Evolutionary conservation across 306 rosid species (phyloP).

Genomic region (Ammopiptanthus mongolicus): DNA sequence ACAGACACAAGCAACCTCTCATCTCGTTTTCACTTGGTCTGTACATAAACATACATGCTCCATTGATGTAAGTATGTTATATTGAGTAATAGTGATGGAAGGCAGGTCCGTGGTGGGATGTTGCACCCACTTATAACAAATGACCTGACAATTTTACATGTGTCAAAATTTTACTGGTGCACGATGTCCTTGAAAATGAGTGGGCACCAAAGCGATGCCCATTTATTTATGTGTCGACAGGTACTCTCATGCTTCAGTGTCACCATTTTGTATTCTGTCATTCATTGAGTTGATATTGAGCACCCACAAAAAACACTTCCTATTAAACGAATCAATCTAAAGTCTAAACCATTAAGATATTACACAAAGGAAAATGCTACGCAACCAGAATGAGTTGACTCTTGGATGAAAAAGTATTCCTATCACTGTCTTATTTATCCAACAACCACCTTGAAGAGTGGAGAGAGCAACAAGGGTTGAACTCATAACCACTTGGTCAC

Average conservation of each 20-base stretch:
- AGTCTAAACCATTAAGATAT: neutral
- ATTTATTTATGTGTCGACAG: neutral
- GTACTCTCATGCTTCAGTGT: neutral
- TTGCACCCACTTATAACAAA: conserved; percentile 26
- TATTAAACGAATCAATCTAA: neutral
- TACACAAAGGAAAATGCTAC: neutral
- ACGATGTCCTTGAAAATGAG: too few relatives aligned
- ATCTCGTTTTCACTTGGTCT: too few relatives aligned
- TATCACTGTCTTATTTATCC: neutral
- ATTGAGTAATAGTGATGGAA: neutral
- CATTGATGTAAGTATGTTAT: too few relatives aligned
- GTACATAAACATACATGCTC: too few relatives aligned
- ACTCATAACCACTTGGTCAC: neutral
- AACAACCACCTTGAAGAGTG: neutral
- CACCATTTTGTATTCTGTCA: neutral
- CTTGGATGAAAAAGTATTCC: neutral
- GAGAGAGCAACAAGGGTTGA: neutral
- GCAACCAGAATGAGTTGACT: neutral
- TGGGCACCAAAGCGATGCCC: too few relatives aligned
- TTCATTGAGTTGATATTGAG: neutral
- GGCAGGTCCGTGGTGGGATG: neutral
- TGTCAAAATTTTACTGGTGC: too few relatives aligned
- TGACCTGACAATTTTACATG: too few relatives aligned
- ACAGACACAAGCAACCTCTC: too few relatives aligned
- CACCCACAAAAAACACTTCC: neutral